Evolutionary conservation across 2,329 filamentous ascomycete genomes (phyloP).

Genomic region (Trichoderma breve): DNA sequence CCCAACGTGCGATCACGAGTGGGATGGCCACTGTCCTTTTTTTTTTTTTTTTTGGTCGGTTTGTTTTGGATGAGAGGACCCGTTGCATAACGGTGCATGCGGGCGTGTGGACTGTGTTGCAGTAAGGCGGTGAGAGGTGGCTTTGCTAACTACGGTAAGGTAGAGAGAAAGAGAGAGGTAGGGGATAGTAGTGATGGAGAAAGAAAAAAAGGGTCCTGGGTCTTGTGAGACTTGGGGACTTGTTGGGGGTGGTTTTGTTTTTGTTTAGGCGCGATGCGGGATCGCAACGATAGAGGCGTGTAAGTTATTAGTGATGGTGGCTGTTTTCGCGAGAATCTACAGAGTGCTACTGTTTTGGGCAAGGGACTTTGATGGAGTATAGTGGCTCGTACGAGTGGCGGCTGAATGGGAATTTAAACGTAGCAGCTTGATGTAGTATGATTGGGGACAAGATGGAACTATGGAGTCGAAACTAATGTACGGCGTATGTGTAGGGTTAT

Average conservation of each 20-base stretch:
- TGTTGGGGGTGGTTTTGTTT: background rate
- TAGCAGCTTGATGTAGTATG: background rate
- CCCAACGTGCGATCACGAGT: constrained; percentile 17
- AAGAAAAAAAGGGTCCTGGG: background rate
- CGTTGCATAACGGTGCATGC: background rate
- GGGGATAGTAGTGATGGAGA: background rate
- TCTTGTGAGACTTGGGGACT: background rate
- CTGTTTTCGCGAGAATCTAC: too few relatives aligned
- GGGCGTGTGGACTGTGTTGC: background rate
- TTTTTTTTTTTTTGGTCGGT: background rate
- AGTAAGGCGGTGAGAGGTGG: background rate
- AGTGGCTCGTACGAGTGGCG: background rate
- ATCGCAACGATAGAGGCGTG: background rate
- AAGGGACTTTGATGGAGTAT: too few relatives aligned
- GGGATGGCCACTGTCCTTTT: background rate
- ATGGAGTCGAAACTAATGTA: background rate
- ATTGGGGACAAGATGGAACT: background rate
- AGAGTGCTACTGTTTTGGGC: background rate
- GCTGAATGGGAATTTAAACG: background rate
- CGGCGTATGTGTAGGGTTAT: background rate
- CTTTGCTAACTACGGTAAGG: background rate
- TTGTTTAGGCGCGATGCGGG: background rate
- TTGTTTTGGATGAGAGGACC: background rate
- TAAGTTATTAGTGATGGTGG: too few relatives aligned
- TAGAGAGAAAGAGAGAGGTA: background rate